Conservation (phyloP, 768 basidiomycete genomes). For the Floccularia luteovirens region DNA sequence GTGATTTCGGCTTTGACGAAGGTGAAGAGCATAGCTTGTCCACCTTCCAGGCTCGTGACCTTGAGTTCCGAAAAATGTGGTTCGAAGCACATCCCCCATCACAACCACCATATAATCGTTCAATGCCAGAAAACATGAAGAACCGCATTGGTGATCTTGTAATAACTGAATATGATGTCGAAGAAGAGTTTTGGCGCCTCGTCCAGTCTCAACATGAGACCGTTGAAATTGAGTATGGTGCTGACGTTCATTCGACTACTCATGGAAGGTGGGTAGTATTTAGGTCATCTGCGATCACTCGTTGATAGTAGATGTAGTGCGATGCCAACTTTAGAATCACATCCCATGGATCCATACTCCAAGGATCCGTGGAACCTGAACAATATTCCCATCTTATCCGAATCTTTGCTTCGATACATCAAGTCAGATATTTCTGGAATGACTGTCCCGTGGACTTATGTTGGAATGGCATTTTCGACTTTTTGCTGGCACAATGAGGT, state of each 20-base stretch:
- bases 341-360: conserved; percentile 81
- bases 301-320: conserved; percentile 43
- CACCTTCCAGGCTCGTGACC: conserved; percentile 87
- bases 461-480: conserved; percentile 98
- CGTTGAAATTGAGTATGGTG: conserved; percentile 99
- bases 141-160: conserved; percentile 49
- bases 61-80: conserved; percentile 85
- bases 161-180: conserved; percentile 88
- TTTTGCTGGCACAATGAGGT: conserved; percentile 99
- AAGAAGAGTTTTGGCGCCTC: conserved; percentile 94
- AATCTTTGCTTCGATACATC: conserved; percentile 93
- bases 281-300: conserved; percentile 1
- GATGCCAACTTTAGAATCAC: conserved; percentile 92
- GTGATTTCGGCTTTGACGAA: conserved; percentile 97
- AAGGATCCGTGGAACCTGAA: conserved; percentile 97
- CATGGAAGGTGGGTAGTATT: conserved; percentile 75
- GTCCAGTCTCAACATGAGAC: conserved; percentile 86
- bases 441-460: conserved; percentile 99
- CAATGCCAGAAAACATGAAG: conserved; percentile 39
- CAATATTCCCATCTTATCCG: conserved; percentile 89
- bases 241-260: conserved; percentile 95
- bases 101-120: conserved; percentile 21
- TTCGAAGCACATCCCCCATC: conserved; percentile 70
- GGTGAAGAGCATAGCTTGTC: conserved; percentile 92
- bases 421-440: conserved; percentile 99